phyloP scores from a whole-genome alignment of 345 rosid species.

The Eutrema yunnanense region DNA sequence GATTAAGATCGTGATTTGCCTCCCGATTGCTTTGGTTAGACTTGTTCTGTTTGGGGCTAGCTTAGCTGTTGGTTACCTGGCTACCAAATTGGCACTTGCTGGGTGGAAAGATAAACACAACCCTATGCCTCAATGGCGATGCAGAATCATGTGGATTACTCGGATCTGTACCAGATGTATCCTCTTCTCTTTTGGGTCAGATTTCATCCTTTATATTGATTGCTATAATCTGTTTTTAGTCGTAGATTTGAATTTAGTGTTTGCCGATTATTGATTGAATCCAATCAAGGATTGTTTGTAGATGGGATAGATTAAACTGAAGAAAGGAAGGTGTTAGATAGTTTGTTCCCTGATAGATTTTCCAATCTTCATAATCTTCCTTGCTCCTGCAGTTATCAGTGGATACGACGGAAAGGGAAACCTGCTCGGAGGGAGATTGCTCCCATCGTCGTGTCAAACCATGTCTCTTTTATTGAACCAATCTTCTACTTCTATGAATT shows the following conservation, averaged over 20 bases:
- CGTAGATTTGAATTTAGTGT: not conserved
- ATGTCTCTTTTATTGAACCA: constrained; percentile 87
- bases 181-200: constrained; percentile 89
- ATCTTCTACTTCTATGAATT: constrained; percentile 90
- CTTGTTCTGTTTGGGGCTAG: constrained; percentile 59
- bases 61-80: constrained; percentile 58
- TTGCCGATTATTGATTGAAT: not conserved
- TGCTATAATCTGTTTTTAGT: not conserved
- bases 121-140: constrained; percentile 91
- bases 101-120: constrained; percentile 87
- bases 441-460: constrained; percentile 90
- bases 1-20: constrained; percentile 55
- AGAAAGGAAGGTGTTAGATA: not conserved
- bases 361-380: not conserved
- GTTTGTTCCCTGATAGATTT: not conserved
- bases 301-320: not conserved
- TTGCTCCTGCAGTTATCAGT: constrained; percentile 64
- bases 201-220: not conserved
- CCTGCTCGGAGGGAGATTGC: constrained; percentile 84
- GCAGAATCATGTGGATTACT: constrained; percentile 84
- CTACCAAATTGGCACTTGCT: constrained; percentile 63
- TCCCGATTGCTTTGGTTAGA: constrained; percentile 63
- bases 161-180: constrained; percentile 66
- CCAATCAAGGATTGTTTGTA: too few relatives aligned
- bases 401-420: constrained; percentile 90